Conservation (phyloP, 768 basidiomycete genomes). For the Mrakia gelida region DNA sequence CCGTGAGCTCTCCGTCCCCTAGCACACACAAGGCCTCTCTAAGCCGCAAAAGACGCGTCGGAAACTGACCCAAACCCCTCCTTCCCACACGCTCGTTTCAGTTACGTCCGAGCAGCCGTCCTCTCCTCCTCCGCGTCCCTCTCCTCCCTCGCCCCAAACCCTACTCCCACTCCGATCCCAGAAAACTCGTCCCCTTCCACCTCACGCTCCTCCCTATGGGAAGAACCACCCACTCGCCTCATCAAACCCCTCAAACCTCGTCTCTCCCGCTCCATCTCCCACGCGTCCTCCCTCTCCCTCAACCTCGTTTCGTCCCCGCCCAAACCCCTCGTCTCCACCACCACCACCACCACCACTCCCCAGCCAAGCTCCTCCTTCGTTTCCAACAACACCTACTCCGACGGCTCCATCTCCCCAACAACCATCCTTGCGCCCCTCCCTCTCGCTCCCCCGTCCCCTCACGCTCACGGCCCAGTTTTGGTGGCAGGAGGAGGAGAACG, state of each 20-base stretch:
- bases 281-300: conserved; percentile 10
- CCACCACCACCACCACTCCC: neutral
- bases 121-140: neutral
- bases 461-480: neutral
- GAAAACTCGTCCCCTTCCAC: neutral
- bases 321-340: neutral
- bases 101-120: conserved; percentile 3
- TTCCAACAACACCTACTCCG: neutral
- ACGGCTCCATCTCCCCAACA: neutral
- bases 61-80: neutral
- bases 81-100: neutral
- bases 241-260: conserved; percentile 17
- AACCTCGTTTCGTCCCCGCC: conserved; percentile 4
- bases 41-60: too few relatives aligned
- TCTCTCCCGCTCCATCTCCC: conserved; percentile 1
- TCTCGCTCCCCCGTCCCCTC: neutral
- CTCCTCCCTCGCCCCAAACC: neutral
- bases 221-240: neutral
- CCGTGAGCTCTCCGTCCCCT: neutral
- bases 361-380: neutral
- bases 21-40: too few relatives aligned
- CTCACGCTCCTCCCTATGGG: neutral
- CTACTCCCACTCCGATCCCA: neutral
- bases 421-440: neutral
- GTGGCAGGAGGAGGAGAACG: neutral